Base-by-base conservation (phyloP, 31 red algal genomes). In the Porphyra umbilicalis region DNA sequence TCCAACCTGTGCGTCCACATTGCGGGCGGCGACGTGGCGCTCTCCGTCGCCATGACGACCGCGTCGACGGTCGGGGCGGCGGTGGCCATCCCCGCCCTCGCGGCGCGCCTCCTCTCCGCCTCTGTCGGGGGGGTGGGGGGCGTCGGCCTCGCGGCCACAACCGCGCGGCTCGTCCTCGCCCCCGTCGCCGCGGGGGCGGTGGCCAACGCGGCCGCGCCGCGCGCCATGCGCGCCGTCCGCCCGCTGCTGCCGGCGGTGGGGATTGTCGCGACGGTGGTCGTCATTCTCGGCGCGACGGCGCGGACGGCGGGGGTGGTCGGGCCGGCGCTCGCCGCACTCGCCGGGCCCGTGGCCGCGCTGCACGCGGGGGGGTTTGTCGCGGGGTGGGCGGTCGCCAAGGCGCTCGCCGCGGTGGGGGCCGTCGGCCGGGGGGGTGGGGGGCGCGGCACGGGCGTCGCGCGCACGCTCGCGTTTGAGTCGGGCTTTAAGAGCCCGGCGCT, bases 31-130 rank as follows among this genome's bases (percentile, higher is more conserved):
- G 88, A 98, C 79, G 85, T 85, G 9, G 95, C 92, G 32, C 80
- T 98, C 8, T 88, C 84, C 77, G 95, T 98, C 8, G 81, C 89
- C n/a, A 98, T 98, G 95, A 94, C 95, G 6, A 94, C 95, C 35
- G 38, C 80, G 20, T 89, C 92, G 18, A 98, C 92, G 10, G 33
- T 94, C 6, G 79, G 80, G 13, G 80, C 95, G n/a, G 82, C 90
- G 33, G 36, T 92, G 32, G 83, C 92, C 44, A 40, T 94, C 35
- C 95, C 92, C 1, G 67, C 82, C 7, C 81, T 98, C 4, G 92
- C 84, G n/a, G 76, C 85, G 16, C 31, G 89, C 34, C 85, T 98
- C 35, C 39, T 98, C n/a, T 77, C 82, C 75, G 83, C 89, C n/a
- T 83, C 88, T 9, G 82, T 98, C n/a, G n/a, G n/a, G n/a, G 67